Evolutionary conservation across 495 filamentous ascomycete species (phyloP).

Genomic region (Penicillium alfredii): DNA sequence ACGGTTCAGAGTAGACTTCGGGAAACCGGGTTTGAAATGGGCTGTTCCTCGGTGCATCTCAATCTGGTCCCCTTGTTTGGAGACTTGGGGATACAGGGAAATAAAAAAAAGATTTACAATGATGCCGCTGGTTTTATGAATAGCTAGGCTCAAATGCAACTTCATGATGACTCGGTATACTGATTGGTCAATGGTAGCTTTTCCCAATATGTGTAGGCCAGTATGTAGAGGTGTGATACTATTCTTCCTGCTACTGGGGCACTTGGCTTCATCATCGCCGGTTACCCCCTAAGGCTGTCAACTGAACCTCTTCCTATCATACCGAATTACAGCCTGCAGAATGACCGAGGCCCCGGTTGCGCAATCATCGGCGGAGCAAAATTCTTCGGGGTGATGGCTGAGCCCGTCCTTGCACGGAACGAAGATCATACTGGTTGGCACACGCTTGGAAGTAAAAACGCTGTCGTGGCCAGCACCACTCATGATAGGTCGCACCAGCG

Average conservation of each 20-base stretch:
- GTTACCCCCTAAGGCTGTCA: too few species aligned
- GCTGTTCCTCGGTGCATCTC: slow-evolving; percentile 21
- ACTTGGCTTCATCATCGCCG: too few species aligned
- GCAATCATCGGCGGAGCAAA: slow-evolving; percentile 55
- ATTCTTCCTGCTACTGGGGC: too few species aligned
- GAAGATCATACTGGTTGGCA: slow-evolving; percentile 63
- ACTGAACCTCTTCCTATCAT: slow-evolving; percentile 46
- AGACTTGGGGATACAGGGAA: slow-evolving; percentile 23
- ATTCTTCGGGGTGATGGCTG: slow-evolving; percentile 60
- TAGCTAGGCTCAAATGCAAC: slow-evolving; percentile 33
- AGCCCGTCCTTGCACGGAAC: slow-evolving; percentile 60
- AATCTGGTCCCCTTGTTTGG: slow-evolving; percentile 13
- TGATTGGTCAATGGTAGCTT: not conserved
- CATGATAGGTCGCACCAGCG: slow-evolving; percentile 44
- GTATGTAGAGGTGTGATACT: slow-evolving; percentile 1
- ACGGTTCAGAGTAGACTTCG: slow-evolving; percentile 28
- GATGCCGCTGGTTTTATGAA: slow-evolving; percentile 23
- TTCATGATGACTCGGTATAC: slow-evolving; percentile 16
- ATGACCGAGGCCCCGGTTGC: slow-evolving; percentile 58
- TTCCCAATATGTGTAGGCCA: too few species aligned
- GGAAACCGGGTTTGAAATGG: slow-evolving; percentile 23
- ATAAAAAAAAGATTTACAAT: slow-evolving; percentile 28
- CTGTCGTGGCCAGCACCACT: slow-evolving; percentile 60
- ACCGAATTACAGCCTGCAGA: slow-evolving; percentile 53
- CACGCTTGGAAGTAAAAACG: slow-evolving; percentile 54